A percentile compares a stretch with the other conserved stretches of the same genome.
phyloP scores from a whole-genome alignment of 2,329 filamentous ascomycete genomes.

The Phialophora tarda region DNA sequence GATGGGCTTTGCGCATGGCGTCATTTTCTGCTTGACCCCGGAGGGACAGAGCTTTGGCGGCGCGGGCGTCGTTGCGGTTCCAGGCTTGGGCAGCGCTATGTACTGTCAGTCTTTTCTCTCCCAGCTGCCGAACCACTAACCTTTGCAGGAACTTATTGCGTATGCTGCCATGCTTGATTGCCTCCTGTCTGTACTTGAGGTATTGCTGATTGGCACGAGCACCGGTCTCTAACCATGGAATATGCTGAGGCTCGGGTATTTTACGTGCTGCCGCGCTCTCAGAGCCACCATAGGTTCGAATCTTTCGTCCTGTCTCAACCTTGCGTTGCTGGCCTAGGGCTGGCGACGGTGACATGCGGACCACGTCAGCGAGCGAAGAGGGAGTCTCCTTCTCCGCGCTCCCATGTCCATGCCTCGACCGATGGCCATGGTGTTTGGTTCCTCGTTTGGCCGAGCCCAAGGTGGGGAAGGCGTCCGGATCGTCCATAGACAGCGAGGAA shows the following conservation, averaged over 20 bases:
- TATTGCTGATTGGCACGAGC: slow-evolving; percentile 90
- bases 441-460: slow-evolving; percentile 78
- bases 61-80: slow-evolving; percentile 96
- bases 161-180: slow-evolving; percentile 94
- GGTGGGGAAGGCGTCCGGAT: slow-evolving; percentile 93
- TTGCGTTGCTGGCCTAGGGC: slow-evolving; percentile 58
- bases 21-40: slow-evolving; percentile 97
- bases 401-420: slow-evolving; percentile 78
- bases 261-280: slow-evolving; percentile 75
- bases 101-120: slow-evolving; percentile 7
- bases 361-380: slow-evolving; percentile 87
- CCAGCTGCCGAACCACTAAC: slow-evolving; percentile 54
- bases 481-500: slow-evolving; percentile 78
- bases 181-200: slow-evolving; percentile 90
- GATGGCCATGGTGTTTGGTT: slow-evolving; percentile 93
- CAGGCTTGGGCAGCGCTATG: slow-evolving; percentile 90
- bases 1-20: slow-evolving; percentile 94
- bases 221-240: slow-evolving; percentile 96
- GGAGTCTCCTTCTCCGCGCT: slow-evolving; percentile 69
- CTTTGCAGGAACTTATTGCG: slow-evolving; percentile 97
- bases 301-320: slow-evolving; percentile 67
- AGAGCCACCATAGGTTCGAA: slow-evolving; percentile 37
- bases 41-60: slow-evolving; percentile 91
- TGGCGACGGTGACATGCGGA: slow-evolving; percentile 93
- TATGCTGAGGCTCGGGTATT: slow-evolving; percentile 85